These are phyloP conservation scores for Phylloporus arenicola DNA, from an alignment of 768 basidiomycete genomes.

Conservation along the genomic window DNA sequence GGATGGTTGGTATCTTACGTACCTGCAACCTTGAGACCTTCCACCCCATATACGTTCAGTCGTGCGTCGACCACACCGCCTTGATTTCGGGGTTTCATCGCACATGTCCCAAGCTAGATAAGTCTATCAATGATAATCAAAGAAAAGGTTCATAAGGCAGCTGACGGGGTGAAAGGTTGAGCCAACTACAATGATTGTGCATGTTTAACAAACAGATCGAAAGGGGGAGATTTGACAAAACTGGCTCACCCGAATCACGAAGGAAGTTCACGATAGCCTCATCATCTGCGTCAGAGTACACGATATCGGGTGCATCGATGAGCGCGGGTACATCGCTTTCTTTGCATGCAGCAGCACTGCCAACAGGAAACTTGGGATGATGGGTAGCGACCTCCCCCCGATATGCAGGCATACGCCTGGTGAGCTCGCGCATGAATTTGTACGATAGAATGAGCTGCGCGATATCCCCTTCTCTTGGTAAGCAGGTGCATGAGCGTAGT, in stretches of 20 bases:
- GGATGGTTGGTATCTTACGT: neutral
- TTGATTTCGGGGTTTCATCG: conserved; percentile 57
- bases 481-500: neutral
- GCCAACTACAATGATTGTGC: neutral
- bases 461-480: conserved; percentile 33
- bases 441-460: conserved; percentile 46
- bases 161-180: conserved; percentile 17
- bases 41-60: conserved; percentile 58
- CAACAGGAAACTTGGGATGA: conserved; percentile 28
- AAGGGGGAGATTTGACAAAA: neutral
- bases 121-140: neutral
- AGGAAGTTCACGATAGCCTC: conserved; percentile 26
- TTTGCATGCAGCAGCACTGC: conserved; percentile 25
- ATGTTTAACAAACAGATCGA: neutral
- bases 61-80: conserved; percentile 60
- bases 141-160: too few relatives aligned
- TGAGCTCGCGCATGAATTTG: conserved; percentile 50
- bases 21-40: conserved; percentile 59
- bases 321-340: conserved; percentile 17
- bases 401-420: conserved; percentile 44
- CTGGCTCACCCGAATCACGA: conserved; percentile 14
- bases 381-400: conserved; percentile 13
- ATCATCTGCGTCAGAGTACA: conserved; percentile 34
- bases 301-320: conserved; percentile 27
- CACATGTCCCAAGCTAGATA: conserved; percentile 54